Base-by-base conservation (phyloP, 371 early-diverging fungal genomes). In the Rhizomucor miehei region DNA sequence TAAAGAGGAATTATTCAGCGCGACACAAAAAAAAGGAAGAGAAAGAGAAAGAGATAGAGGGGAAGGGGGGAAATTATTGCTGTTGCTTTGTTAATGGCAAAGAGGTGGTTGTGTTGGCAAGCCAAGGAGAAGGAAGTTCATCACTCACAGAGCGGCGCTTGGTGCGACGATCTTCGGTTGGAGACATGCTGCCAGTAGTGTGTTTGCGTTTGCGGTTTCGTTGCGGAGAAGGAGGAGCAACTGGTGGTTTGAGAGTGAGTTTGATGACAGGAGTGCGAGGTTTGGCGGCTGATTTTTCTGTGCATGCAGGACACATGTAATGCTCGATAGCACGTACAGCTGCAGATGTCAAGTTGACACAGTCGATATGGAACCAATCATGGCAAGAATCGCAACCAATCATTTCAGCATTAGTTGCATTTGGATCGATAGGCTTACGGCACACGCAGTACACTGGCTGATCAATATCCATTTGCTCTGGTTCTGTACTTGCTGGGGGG, bases 341-440 rank as follows among this genome's bases (percentile, higher is more conserved):
- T n/a, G 50, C 41, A 0, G 40, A 36, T 25, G 57, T 51, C 20
- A 77, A 23, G 34, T 66, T 65, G 41, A 79, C 76, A 54, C 88
- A 88, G 1, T 45, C 51, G 2, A 72, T 54, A 53, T 88, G 88
- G 63, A 71, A 82, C 79, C 79, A 81, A 17, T 80, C 84, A 9
- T 65, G 60, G 48, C 88, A 88, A 20, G 50, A 23, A 50, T 87
- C 86, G 55, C 88, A 88, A 34, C 71, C 69, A 3, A 88, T 62
- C 65, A 82, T 80, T 0, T 72, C 65, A 41, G 50, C 60, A n/a
- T 54, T 48, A 4, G 60, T 45, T 13, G 63, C 61, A 25, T 61
- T 52, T 17, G 52, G 38, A 37, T 57, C 51, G 48, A 60, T 14
- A 44, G 52, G 25, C 36, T 60, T 35, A 25, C 71, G 54, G 53